Evolutionary conservation across 305 asterid genomes (phyloP), one percentile per base, ranked within the genome.

Genomic region (Fraxinus xanthoxyloides): DNA sequence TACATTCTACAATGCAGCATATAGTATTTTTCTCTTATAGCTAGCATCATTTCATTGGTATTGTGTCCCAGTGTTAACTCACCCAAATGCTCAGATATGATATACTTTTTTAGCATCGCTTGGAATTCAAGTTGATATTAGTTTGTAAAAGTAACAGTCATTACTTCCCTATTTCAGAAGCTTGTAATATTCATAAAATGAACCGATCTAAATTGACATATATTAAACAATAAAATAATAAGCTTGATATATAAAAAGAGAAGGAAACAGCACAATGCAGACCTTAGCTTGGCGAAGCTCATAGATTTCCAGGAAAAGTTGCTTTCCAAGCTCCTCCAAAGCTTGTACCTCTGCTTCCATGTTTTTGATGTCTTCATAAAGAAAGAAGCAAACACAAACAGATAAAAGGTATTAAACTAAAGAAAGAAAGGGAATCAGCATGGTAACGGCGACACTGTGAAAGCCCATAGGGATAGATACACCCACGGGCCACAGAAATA

Each of bases 281-380:
- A 96, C 99, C 98, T 96, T 96, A 86, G 99, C 99, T 89, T 96
- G 99, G 81, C 98, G 99, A 84, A 96, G 97, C 92, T 96, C 99
- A 88, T 93, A 96, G 73, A 94, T 91, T 85, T 96, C 99, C 90
- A 94, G 79, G 88, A 96, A 96, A 38, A 96, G 90, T 82, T 92
- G 98, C 84, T 94, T 96, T 23, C 98, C 91, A 76, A 96, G 98
- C 88, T 96, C 99, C 87, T 96, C 99, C 85, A 96, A 80, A 80
- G 97, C 90, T 86, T 92, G 97, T 80, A 93, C 98, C 87, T 96
- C 99, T 40, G 91, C 95, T 88, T 94, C 97, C 98, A 90, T 87
- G 90, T 87, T 89, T 85, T 88, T 94, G 85, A 96, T 92, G 82
- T 94, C 99, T 96, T 80, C 84, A 84, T 69, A 72, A 35, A 80